Percentiles rank a stretch among this genome's conserved stretches.
These are phyloP conservation scores for Cyberlindnera japonica DNA, from an alignment of 805 yeast species.

Conservation along the genomic window DNA sequence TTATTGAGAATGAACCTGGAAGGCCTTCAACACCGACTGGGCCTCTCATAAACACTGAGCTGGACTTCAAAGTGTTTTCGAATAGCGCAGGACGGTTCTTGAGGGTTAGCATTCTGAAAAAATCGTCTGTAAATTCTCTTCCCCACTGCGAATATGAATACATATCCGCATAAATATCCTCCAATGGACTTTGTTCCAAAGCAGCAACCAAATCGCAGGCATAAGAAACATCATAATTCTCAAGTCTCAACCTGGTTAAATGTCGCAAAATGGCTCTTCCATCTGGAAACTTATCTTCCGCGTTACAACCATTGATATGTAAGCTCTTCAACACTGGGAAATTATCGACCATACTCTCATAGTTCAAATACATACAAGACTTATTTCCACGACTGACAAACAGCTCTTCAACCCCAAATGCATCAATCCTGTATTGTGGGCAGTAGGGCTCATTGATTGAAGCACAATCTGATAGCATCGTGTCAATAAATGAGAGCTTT, in stretches of 20 bases:
- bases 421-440: slow-evolving; percentile 2
- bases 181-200: neutral
- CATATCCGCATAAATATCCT: neutral
- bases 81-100: neutral
- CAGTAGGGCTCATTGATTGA: neutral
- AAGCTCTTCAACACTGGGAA: slow-evolving; percentile 5
- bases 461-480: neutral
- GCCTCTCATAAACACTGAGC: neutral
- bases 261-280: neutral
- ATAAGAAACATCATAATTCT: neutral
- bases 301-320: slow-evolving; percentile 1
- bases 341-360: neutral
- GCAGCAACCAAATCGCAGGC: neutral
- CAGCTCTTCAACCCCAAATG: slow-evolving; percentile 1
- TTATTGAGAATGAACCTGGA: neutral
- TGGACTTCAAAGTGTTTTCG: neutral
- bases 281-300: slow-evolving; percentile 1
- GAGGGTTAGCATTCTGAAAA: neutral
- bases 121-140: neutral
- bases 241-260: neutral
- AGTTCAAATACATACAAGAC: slow-evolving; percentile 3
- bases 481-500: slow-evolving; percentile 6
- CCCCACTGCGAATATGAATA: neutral
- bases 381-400: neutral
- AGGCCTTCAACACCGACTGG: neutral